Evolutionary conservation across 73 alveolate genomes (phyloP).

Genomic region (Urostyla sp.): DNA sequence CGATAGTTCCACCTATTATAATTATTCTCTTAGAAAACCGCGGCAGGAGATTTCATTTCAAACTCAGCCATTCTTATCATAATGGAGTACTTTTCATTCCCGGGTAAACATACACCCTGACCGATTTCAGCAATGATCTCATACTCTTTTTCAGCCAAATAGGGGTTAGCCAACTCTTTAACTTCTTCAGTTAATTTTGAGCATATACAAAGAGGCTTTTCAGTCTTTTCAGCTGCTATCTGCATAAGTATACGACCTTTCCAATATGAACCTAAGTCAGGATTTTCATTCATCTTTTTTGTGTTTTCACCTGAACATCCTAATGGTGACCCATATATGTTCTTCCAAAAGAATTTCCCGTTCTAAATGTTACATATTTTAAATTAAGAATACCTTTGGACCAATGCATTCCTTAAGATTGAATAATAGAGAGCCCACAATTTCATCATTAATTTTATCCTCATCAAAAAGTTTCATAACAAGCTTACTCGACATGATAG

Average conservation of each 20-base stretch:
- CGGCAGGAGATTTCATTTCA: slow-evolving; percentile 34
- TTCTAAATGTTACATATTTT: too few relatives aligned
- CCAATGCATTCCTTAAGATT: slow-evolving; percentile 62
- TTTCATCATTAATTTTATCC: slow-evolving; percentile 58
- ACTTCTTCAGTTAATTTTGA: background rate
- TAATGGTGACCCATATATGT: slow-evolving; percentile 85
- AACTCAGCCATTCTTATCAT: slow-evolving; percentile 58
- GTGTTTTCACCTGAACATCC: slow-evolving; percentile 66
- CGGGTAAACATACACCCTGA: slow-evolving; percentile 52
- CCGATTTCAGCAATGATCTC: slow-evolving; percentile 65
- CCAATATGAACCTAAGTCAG: slow-evolving; percentile 87
- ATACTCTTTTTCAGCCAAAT: slow-evolving; percentile 1
- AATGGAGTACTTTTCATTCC: slow-evolving; percentile 32
- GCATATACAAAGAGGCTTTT: slow-evolving; percentile 24
- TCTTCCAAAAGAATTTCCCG: slow-evolving; percentile 76
- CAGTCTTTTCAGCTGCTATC: slow-evolving; percentile 61
- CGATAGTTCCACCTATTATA: slow-evolving; percentile 45
- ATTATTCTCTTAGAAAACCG: background rate
- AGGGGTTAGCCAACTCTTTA: slow-evolving; percentile 16
- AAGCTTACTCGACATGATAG: slow-evolving; percentile 68
- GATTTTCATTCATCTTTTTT: slow-evolving; percentile 80
- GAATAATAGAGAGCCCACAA: slow-evolving; percentile 71
- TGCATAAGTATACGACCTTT: slow-evolving; percentile 86
- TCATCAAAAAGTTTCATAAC: slow-evolving; percentile 68
- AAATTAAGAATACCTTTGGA: too few relatives aligned